These are phyloP conservation scores for Hymenotorrendiella dingleyae DNA, from an alignment of 2,329 filamentous ascomycete species.

Conservation along the genomic window DNA sequence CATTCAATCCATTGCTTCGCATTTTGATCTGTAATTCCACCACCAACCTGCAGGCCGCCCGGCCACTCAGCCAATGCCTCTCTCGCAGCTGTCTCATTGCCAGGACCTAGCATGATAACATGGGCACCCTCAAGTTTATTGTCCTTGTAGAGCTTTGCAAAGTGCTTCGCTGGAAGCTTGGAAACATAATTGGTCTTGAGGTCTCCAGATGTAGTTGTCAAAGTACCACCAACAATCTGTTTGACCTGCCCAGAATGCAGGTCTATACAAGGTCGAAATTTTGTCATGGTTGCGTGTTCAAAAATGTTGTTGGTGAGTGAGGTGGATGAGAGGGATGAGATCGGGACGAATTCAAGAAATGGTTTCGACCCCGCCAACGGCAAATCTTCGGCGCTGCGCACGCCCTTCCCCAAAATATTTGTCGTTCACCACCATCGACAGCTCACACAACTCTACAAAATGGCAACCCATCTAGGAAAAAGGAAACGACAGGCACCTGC, in stretches of 20 bases:
- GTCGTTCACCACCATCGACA: slow-evolving; percentile 8
- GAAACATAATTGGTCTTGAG: slow-evolving; percentile 94
- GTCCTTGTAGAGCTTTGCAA: slow-evolving; percentile 73
- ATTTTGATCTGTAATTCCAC: slow-evolving; percentile 85
- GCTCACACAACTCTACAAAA: slow-evolving; percentile 5
- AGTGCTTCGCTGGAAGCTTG: slow-evolving; percentile 72
- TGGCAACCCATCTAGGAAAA: slow-evolving; percentile 38
- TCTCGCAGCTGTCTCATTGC: slow-evolving; percentile 73
- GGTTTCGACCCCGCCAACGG: neutral
- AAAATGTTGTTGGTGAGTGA: slow-evolving; percentile 2
- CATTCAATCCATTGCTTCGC: slow-evolving; percentile 78
- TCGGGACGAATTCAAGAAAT: slow-evolving; percentile 1
- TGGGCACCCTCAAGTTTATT: slow-evolving; percentile 73
- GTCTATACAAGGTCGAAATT: slow-evolving; percentile 94
- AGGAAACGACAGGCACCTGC: slow-evolving; percentile 39
- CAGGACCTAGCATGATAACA: slow-evolving; percentile 92
- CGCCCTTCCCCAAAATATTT: slow-evolving; percentile 6
- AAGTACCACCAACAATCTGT: slow-evolving; percentile 94
- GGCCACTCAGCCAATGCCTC: slow-evolving; percentile 78
- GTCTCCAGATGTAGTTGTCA: slow-evolving; percentile 58
- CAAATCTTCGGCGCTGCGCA: slow-evolving; percentile 9
- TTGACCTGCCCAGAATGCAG: slow-evolving; percentile 96
- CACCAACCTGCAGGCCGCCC: slow-evolving; percentile 77
- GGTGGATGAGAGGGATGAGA: slow-evolving; percentile 1
- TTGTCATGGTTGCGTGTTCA: slow-evolving; percentile 59